A percentile compares a stretch with the other conserved stretches of the same genome.
phyloP scores from a whole-genome alignment of 169 alveolate genomes.

The Plasmodium malariae region DNA sequence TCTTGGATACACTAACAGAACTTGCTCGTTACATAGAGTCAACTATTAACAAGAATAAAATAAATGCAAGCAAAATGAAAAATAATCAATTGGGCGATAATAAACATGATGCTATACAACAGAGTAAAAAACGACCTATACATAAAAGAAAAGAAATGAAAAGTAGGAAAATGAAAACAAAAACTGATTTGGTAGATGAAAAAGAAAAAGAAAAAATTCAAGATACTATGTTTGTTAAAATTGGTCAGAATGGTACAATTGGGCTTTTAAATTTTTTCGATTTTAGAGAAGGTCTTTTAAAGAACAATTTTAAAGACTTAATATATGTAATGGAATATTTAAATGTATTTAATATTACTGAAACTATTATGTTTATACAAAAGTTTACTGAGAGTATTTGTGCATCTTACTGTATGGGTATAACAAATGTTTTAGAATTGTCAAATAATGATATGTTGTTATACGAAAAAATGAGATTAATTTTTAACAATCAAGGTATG shows the following conservation, averaged over 20 bases:
- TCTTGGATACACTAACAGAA: not conserved
- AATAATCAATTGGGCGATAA: not conserved
- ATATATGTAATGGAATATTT: constrained; percentile 25
- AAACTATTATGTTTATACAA: constrained; percentile 39
- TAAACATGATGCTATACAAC: not conserved
- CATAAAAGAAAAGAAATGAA: constrained; percentile 50
- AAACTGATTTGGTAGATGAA: constrained; percentile 20
- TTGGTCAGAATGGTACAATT: constrained; percentile 68
- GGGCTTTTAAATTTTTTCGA: constrained; percentile 51
- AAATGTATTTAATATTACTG: constrained; percentile 30
- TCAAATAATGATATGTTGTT: constrained; percentile 53
- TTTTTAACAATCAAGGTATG: constrained; percentile 26
- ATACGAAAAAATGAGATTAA: constrained; percentile 23
- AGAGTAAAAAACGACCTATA: constrained; percentile 22
- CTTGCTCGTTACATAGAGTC: not conserved
- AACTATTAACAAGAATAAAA: not conserved
- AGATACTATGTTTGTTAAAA: constrained; percentile 38
- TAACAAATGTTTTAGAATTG: constrained; percentile 44
- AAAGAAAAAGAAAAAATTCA: not conserved
- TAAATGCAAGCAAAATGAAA: not conserved
- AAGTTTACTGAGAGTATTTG: constrained; percentile 38
- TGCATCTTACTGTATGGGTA: constrained; percentile 62
- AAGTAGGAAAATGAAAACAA: constrained; percentile 39
- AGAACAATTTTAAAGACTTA: constrained; percentile 18
- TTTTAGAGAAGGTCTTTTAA: constrained; percentile 27